Base-by-base conservation (phyloP, 495 filamentous ascomycete genomes). In the Lasiosphaeria hispida region DNA sequence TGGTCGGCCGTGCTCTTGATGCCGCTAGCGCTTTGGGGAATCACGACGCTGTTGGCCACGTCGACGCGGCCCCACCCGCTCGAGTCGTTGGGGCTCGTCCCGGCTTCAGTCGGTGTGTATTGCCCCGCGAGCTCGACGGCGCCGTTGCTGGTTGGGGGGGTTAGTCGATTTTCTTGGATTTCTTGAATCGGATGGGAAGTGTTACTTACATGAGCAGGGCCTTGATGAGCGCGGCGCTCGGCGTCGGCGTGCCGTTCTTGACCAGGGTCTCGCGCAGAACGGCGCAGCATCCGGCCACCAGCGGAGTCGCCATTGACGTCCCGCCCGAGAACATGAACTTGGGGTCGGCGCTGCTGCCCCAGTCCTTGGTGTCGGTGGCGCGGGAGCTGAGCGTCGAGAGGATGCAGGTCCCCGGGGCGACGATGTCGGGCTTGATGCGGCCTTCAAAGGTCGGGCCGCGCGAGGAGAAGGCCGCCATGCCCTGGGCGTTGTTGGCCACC, bases 381-480 rank as follows among this genome's bases (percentile, higher is more conserved):
- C 14, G 10, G 9, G 42, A 55, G 30, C 41, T 49, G 47, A 11
- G 42, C 30, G 42, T 36, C 3, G 36, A 41, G 3, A 55, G 30
- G 19, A 55, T 55, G 33, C 18, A 45, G 4, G 53, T 44, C 8
- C 54, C 54, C 17, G 54, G 54, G 4, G 54, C 54, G 7, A 57
- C 54, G 4, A 57, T 35, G 30, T 57, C 54, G 44, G 54, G 54
- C 54, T 57, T 57, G 54, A 57, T 30, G 17, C 54, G 42, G 14
- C 35, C 30, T 11, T 57, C 42, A 4, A 13, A 7, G 33, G 42
- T 48, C 54, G 54, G 54, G 3, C 54, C 54, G 18, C 54, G 54
- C 9, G 11, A 38, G 4, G n/a, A 19, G 14, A 47, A 57, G 1
- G 43, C 54, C 4, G 54, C 54, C 43, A 57, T 48, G 36, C 43